phyloP scores from a whole-genome alignment of 192 early-diverging fungal genomes.

The Rhizoclosmatium sp. region DNA sequence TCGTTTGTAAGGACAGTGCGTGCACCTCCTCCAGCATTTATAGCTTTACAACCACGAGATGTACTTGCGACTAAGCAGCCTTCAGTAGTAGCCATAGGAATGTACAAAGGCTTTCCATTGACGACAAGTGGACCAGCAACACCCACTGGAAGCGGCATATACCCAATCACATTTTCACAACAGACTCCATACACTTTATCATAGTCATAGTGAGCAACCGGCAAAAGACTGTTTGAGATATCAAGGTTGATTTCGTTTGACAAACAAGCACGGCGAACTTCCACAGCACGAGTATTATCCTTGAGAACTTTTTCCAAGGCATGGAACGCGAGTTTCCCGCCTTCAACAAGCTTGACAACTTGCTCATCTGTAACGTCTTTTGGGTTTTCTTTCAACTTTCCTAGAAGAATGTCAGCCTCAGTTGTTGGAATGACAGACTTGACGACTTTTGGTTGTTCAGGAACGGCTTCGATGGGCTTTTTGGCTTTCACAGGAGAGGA shows the following conservation, averaged over 20 bases:
- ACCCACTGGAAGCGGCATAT: slow-evolving; percentile 91
- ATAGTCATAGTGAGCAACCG: slow-evolving; percentile 89
- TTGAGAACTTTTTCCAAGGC: slow-evolving; percentile 87
- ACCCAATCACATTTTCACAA: slow-evolving; percentile 96
- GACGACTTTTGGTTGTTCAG: slow-evolving; percentile 9
- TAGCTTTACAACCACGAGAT: slow-evolving; percentile 94
- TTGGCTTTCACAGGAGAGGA: not conserved
- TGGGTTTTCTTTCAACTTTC: slow-evolving; percentile 10
- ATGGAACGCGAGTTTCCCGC: slow-evolving; percentile 80
- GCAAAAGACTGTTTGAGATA: slow-evolving; percentile 62
- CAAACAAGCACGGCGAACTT: slow-evolving; percentile 71
- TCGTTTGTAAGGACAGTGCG: slow-evolving; percentile 79
- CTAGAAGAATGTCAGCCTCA: not conserved
- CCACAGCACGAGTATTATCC: slow-evolving; percentile 84
- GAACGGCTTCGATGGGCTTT: not conserved
- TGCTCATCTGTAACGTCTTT: slow-evolving; percentile 75
- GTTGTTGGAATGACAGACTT: slow-evolving; percentile 15
- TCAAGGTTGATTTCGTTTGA: slow-evolving; percentile 34
- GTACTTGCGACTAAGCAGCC: slow-evolving; percentile 90
- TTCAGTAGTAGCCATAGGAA: slow-evolving; percentile 97
- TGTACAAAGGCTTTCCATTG: slow-evolving; percentile 80
- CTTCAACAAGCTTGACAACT: slow-evolving; percentile 72
- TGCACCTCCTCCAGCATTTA: slow-evolving; percentile 86
- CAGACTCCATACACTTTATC: slow-evolving; percentile 87
- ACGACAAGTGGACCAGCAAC: slow-evolving; percentile 88